A percentile compares a stretch with the other conserved stretches of the same genome.
Conservation (phyloP, 176 grass and related monocot species). For the Cenchrus americanus region DNA sequence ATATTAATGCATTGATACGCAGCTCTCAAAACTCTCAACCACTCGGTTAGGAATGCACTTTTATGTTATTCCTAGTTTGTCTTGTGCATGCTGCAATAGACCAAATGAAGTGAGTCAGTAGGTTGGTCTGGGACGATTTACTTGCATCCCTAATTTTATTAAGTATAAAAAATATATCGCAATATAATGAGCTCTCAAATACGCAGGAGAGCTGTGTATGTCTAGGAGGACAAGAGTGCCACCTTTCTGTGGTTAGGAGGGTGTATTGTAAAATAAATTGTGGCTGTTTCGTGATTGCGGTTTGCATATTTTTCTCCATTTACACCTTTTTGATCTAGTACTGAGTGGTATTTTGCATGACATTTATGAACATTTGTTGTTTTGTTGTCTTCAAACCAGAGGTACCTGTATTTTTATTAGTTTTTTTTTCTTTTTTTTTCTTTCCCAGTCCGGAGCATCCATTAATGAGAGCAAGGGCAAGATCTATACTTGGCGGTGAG, state of each 20-base stretch:
- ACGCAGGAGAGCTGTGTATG: not conserved
- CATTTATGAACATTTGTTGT: slow-evolving; percentile 30
- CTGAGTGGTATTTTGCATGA: slow-evolving; percentile 21
- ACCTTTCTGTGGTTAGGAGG: not conserved
- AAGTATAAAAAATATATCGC: not conserved
- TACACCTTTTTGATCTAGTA: slow-evolving; percentile 20
- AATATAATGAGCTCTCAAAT: not conserved
- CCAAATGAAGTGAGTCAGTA: not conserved
- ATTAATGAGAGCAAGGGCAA: slow-evolving; percentile 73
- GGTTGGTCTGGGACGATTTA: not conserved
- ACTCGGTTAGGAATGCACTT: not conserved
- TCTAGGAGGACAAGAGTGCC: not conserved
- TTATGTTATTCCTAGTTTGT: not conserved
- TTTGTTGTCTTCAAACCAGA: slow-evolving; percentile 23
- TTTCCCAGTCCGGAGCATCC: slow-evolving; percentile 85
- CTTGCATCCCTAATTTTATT: not conserved
- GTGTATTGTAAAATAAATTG: not conserved
- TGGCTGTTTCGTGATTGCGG: slow-evolving; percentile 10
- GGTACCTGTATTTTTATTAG: slow-evolving; percentile 2
- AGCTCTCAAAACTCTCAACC: not conserved
- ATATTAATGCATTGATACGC: not conserved
- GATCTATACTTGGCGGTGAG: slow-evolving; percentile 93
- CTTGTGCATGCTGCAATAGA: not conserved
- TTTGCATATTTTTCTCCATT: slow-evolving; percentile 30
- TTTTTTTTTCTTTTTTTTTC: slow-evolving; percentile 28